These are phyloP conservation scores for Hsuehochloa calcarea DNA, from an alignment of 176 grass and related monocot species.

Conservation along the genomic window DNA sequence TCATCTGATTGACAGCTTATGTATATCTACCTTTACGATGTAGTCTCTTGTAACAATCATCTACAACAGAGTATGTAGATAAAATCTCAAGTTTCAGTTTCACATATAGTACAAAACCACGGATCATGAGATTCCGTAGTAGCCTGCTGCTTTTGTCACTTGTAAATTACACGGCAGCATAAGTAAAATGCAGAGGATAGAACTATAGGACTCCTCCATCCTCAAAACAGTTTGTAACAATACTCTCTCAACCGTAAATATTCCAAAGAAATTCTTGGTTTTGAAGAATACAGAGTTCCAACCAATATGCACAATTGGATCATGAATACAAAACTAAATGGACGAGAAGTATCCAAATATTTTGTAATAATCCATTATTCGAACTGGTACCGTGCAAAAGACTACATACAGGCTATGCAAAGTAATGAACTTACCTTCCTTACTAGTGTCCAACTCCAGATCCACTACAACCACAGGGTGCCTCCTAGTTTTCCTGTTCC, in stretches of 20 bases:
- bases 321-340: neutral
- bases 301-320: neutral
- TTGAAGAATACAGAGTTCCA: neutral
- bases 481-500: neutral
- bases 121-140: neutral
- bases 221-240: no score
- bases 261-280: neutral
- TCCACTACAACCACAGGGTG: neutral
- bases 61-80: no score
- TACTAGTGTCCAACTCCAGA: neutral
- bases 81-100: neutral
- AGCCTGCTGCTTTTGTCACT: neutral
- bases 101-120: neutral
- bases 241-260: no score
- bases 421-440: conserved; percentile 14
- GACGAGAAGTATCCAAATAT: neutral
- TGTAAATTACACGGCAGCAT: neutral
- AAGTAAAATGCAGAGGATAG: neutral
- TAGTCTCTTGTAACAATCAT: no score
- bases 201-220: neutral
- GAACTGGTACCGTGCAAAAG: neutral
- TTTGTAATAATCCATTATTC: neutral
- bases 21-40: no score
- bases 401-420: neutral
- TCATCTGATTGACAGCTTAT: no score